Conservation (phyloP, 1,284 basidiomycete genomes). For the Macrocystidia cucumis region DNA sequence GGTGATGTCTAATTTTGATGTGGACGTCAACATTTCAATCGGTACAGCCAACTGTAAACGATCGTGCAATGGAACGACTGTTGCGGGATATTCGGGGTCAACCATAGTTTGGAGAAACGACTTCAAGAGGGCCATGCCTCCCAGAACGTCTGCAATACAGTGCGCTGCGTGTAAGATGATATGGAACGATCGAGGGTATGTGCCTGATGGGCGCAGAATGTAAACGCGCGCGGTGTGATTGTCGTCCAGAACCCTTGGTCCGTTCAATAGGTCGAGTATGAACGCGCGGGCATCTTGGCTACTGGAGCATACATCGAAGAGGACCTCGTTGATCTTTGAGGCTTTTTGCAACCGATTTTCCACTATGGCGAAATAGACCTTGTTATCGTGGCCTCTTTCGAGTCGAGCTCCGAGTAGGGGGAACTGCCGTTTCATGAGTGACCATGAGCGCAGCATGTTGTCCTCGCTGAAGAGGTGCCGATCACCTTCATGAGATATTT, state of each 20-base stretch:
- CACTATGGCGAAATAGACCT: constrained; percentile 30
- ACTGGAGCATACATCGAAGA: constrained; percentile 20
- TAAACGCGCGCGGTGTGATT: constrained; percentile 28
- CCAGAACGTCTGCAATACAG: constrained; percentile 39
- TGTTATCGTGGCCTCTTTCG: constrained; percentile 18
- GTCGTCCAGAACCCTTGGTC: constrained; percentile 26
- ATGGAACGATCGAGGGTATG: constrained; percentile 24
- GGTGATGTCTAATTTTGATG: constrained; percentile 20
- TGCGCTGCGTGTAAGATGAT: constrained; percentile 37
- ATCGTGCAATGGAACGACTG: constrained; percentile 20
- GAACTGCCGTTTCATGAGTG: constrained; percentile 32
- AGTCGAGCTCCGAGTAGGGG: constrained; percentile 38
- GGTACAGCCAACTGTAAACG: constrained; percentile 34
- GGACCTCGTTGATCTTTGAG: constrained; percentile 25
- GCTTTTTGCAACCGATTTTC: constrained; percentile 23
- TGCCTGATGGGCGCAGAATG: constrained; percentile 26
- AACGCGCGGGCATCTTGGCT: constrained; percentile 21
- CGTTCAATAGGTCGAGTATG: constrained; percentile 23
- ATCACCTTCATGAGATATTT: constrained; percentile 12
- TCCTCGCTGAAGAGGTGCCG: constrained; percentile 12
- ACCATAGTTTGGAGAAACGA: constrained; percentile 38
- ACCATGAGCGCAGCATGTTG: constrained; percentile 34
- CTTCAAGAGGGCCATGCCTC: constrained; percentile 31
- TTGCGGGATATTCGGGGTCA: constrained; percentile 9
- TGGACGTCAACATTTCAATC: constrained; percentile 27